Conservation (phyloP, 345 rosid species). For the Eucalyptus cladocalyx region DNA sequence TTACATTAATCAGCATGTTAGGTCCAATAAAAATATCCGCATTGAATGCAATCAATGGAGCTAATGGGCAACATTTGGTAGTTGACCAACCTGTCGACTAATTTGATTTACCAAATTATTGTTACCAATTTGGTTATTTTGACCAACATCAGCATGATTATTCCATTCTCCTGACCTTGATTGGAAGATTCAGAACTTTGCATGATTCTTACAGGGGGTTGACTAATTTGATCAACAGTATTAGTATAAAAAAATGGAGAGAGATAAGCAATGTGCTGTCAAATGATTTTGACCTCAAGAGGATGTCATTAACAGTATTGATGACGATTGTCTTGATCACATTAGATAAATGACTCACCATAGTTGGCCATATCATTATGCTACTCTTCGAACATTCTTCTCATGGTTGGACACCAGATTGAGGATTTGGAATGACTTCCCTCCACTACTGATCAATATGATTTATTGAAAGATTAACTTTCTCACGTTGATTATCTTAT, state of each 20-base stretch:
- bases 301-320: neutral
- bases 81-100: neutral
- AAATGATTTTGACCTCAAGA: neutral
- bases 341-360: neutral
- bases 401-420: neutral
- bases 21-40: neutral
- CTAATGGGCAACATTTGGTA: neutral
- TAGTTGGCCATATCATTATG: neutral
- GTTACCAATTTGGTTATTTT: neutral
- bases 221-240: neutral
- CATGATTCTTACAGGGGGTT: neutral
- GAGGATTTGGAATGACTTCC: neutral
- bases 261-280: neutral
- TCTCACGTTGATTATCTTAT: too few species aligned
- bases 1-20: neutral
- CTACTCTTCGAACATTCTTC: neutral
- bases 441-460: accelerated
- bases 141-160: neutral
- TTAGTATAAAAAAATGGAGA: neutral
- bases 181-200: neutral
- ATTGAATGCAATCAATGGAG: neutral
- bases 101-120: neutral
- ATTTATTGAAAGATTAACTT: too few species aligned
- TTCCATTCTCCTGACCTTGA: neutral
- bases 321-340: neutral